Evolutionary conservation across 1,284 basidiomycete genomes (phyloP).

Genomic region (Ustilago shanxiensis): DNA sequence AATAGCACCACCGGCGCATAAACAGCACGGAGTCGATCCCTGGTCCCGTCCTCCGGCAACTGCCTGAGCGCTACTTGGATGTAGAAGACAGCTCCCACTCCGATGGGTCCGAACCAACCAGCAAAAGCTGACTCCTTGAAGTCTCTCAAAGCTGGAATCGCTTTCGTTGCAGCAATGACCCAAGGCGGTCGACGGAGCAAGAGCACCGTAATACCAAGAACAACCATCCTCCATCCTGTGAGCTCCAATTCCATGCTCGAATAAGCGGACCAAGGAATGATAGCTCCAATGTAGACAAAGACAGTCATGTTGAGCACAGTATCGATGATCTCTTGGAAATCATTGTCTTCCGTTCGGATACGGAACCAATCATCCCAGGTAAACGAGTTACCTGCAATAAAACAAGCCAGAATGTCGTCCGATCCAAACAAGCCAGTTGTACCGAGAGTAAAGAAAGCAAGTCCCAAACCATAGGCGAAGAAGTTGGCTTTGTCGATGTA

Average conservation of each 20-base stretch:
- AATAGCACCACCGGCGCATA: slow-evolving; percentile 74
- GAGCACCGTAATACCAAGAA: slow-evolving; percentile 61
- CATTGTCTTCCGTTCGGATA: slow-evolving; percentile 73
- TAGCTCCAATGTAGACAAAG: slow-evolving; percentile 72
- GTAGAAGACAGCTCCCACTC: slow-evolving; percentile 72
- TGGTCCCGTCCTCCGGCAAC: slow-evolving; percentile 71
- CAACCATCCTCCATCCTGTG: slow-evolving; percentile 64
- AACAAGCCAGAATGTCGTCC: slow-evolving; percentile 71
- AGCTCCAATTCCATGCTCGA: slow-evolving; percentile 51
- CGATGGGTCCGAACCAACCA: slow-evolving; percentile 69
- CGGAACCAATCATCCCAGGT: slow-evolving; percentile 72
- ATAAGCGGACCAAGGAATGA: slow-evolving; percentile 68
- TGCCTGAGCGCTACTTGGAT: slow-evolving; percentile 72
- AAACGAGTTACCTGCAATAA: slow-evolving; percentile 70
- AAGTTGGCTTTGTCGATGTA: slow-evolving; percentile 71
- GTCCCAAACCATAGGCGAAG: slow-evolving; percentile 70
- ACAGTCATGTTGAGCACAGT: slow-evolving; percentile 72
- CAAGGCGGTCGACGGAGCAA: slow-evolving; percentile 65
- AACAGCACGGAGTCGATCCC: slow-evolving; percentile 69
- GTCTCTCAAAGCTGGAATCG: slow-evolving; percentile 61
- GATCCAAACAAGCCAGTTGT: slow-evolving; percentile 71
- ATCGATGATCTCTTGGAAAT: slow-evolving; percentile 75
- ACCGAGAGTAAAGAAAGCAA: slow-evolving; percentile 71
- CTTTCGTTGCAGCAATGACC: slow-evolving; percentile 58
- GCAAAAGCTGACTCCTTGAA: slow-evolving; percentile 64